Evolutionary conservation across 169 alveolate genomes (phyloP).

Genomic region (Cryptosporidium ryanae): DNA sequence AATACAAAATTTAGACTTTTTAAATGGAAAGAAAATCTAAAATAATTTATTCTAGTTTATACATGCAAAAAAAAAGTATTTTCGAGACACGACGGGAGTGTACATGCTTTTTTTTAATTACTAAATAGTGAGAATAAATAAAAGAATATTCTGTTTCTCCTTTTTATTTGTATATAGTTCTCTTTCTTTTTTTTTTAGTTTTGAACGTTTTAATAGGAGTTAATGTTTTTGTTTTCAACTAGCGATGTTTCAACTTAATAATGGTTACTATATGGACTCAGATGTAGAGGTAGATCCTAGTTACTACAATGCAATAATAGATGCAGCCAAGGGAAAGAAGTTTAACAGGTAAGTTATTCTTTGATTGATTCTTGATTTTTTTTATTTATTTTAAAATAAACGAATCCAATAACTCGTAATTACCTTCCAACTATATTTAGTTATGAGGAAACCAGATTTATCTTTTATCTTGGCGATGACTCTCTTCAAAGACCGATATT

Average conservation of each 20-base stretch:
- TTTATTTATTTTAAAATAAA: neutral
- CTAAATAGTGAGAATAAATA: neutral
- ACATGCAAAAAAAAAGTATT: no score
- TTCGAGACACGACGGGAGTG: slow-evolving; percentile 52
- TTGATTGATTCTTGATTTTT: neutral
- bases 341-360: slow-evolving; percentile 59
- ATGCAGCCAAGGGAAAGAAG: slow-evolving; percentile 35
- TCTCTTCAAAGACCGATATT: slow-evolving; percentile 57
- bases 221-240: no score
- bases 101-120: slow-evolving; percentile 23
- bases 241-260: slow-evolving; percentile 39
- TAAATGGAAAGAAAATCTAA: no score
- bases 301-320: slow-evolving; percentile 49
- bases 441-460: slow-evolving; percentile 61
- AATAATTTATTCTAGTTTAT: no score
- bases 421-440: neutral
- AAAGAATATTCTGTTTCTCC: neutral
- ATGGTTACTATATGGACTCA: slow-evolving; percentile 60
- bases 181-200: neutral
- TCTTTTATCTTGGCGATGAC: slow-evolving; percentile 63
- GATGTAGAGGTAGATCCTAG: slow-evolving; percentile 75
- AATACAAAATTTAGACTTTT: no score
- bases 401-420: neutral
- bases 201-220: no score
- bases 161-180: neutral